Evolutionary conservation across 345 rosid species (phyloP), one percentile per base, ranked within the genome.

Genomic region (Eucalyptus pauciflora): DNA sequence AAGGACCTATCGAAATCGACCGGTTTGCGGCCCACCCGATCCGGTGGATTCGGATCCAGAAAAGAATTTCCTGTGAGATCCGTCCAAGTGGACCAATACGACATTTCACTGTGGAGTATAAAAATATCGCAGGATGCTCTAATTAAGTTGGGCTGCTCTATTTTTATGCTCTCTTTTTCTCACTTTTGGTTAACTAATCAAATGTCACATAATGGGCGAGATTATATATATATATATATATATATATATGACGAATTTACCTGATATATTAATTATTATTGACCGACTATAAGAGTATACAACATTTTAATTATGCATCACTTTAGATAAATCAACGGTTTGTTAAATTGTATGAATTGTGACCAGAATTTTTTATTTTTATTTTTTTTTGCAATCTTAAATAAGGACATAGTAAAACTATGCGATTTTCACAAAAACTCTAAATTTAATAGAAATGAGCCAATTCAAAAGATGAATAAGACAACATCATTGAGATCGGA

Each of bases 321-420:
- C 15, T n/a, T n/a, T n/a, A 14, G 76, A 16, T 15, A 64, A 64
- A 14, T 16, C 12, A 8, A 16, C 3, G 2, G 17, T 33, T 9
- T 8, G 4, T 69, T 69, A 33, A 33, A 33, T 33, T 2, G 2
- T 17, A 9, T 5, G 24, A 69, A 33, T 69, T 69, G 13, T 4
- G 2, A 69, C 3, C 2, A 3, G 2, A 17, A 69, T 69, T 4
- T 69, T 33, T 1, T 10, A 9, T 6, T 16, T 9, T 5, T 10
- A 9, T 17, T 10, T 37, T 37, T 37, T 71, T 76, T 76, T 18
- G 14, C 27, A 6, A 18, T 3, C 16, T 37, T 17, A 1, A 1
- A 33, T 2, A 16, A 22, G 13, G 62, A 64, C 20, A n/a, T 64
- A 14, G 24, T 37, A 3, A 37, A 13, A 20, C 20, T 0, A 10